These are phyloP conservation scores for Cordyceps cateniannulata DNA, from an alignment of 2,329 filamentous ascomycete genomes.

Conservation along the genomic window DNA sequence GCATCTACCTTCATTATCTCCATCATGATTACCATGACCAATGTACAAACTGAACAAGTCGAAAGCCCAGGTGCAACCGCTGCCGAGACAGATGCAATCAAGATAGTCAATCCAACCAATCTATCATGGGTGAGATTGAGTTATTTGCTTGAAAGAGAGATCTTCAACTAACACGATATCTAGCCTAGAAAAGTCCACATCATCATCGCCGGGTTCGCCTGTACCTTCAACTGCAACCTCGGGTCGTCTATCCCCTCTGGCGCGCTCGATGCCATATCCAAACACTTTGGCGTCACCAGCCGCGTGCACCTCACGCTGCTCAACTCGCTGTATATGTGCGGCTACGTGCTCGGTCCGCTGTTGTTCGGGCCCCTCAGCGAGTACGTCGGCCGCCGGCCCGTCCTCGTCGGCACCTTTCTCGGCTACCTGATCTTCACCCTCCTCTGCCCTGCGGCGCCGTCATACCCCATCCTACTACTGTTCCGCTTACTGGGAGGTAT, in stretches of 20 bases:
- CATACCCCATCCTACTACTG: constrained; percentile 35
- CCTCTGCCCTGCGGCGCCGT: constrained; percentile 33
- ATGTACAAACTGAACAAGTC: constrained; percentile 16
- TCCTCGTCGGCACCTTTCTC: constrained; percentile 27
- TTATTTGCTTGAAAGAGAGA: background rate
- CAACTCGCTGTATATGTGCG: constrained; percentile 31
- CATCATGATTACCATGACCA: background rate
- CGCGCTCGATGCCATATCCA: constrained; percentile 28
- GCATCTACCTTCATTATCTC: background rate
- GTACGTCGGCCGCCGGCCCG: constrained; percentile 27
- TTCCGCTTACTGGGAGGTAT: constrained; percentile 31
- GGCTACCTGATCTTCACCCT: constrained; percentile 29
- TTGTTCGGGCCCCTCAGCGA: constrained; percentile 30
- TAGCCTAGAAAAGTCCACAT: constrained; percentile 27
- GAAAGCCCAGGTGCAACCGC: constrained; percentile 12
- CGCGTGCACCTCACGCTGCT: constrained; percentile 25
- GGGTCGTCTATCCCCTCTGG: constrained; percentile 31
- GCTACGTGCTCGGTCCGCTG: constrained; percentile 29
- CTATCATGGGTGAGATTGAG: constrained; percentile 21
- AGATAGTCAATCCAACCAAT: constrained; percentile 20
- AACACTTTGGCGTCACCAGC: constrained; percentile 22
- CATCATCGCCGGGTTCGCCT: constrained; percentile 28
- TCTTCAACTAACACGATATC: background rate
- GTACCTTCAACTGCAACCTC: constrained; percentile 31
- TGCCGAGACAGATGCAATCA: background rate